Evolutionary conservation across 441 rosid genomes (phyloP).

Genomic region (Melastoma candidum): DNA sequence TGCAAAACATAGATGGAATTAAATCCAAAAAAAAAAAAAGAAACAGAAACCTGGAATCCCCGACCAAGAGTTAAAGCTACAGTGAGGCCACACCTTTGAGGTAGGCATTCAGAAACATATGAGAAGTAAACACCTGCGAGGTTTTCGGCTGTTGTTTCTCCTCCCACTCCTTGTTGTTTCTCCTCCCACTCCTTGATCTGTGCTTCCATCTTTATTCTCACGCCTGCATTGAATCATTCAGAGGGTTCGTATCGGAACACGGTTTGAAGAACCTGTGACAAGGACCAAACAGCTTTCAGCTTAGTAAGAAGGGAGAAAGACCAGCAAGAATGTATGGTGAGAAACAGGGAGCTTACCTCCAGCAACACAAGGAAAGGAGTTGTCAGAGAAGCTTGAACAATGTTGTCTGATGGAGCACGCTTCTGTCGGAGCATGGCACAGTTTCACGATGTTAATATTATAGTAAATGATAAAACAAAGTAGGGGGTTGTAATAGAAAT

Average conservation of each 20-base stretch:
- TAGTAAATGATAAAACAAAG: not conserved
- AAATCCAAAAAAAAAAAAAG: too few relatives aligned
- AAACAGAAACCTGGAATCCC: too few relatives aligned
- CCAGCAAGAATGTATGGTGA: not conserved
- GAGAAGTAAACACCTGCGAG: too few relatives aligned
- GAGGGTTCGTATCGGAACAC: slow-evolving; percentile 3
- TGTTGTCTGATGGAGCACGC: slow-evolving; percentile 5
- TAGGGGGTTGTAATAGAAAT: not conserved
- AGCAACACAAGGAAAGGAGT: slow-evolving; percentile 6
- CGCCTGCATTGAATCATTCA: slow-evolving; percentile 5
- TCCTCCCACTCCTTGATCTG: slow-evolving; percentile 3
- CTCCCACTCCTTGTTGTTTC: too few relatives aligned
- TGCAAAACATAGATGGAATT: too few relatives aligned
- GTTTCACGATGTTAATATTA: too few relatives aligned
- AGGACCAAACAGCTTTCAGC: too few relatives aligned
- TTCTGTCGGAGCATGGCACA: not conserved
- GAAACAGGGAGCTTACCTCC: slow-evolving; percentile 1
- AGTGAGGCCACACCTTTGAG: too few relatives aligned
- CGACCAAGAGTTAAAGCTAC: too few relatives aligned
- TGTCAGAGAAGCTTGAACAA: slow-evolving; percentile 2
- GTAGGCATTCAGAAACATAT: too few relatives aligned
- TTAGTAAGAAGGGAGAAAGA: not conserved
- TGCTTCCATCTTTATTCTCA: not conserved
- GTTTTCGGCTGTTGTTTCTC: not conserved
- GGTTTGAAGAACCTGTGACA: slow-evolving; percentile 1